These are phyloP conservation scores for Gynochthodes officinalis DNA, from an alignment of 257 asterid species.

Conservation along the genomic window DNA sequence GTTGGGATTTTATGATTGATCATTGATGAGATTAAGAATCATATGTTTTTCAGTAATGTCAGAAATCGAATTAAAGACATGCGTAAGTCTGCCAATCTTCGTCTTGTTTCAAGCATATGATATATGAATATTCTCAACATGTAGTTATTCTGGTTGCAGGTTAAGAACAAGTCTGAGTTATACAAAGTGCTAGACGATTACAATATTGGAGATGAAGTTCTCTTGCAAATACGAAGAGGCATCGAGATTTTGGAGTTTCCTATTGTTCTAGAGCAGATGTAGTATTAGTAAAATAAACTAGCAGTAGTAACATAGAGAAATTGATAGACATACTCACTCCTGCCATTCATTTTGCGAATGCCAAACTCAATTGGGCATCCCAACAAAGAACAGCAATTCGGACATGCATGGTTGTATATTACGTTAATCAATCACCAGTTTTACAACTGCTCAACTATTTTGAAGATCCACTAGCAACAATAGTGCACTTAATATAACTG, in stretches of 20 bases:
- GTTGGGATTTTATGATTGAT: background rate
- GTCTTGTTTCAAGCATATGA: background rate
- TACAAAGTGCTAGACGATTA: slow-evolving; percentile 67
- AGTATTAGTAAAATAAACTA: no score
- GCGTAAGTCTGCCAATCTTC: background rate
- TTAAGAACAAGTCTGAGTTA: slow-evolving; percentile 68
- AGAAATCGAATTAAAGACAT: background rate
- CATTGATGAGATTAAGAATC: background rate
- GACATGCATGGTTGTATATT: no score
- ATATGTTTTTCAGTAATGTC: background rate
- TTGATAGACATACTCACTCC: background rate
- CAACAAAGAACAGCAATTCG: no score
- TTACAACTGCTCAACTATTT: no score
- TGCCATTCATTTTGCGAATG: no score
- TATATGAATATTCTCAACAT: background rate
- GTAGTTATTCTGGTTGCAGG: slow-evolving; percentile 40
- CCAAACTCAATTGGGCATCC: no score
- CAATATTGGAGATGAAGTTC: slow-evolving; percentile 67
- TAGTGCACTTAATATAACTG: no score
- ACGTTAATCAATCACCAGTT: no score
- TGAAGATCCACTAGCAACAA: no score
- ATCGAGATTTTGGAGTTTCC: slow-evolving; percentile 57
- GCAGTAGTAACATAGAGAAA: no score
- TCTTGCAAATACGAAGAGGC: slow-evolving; percentile 59
- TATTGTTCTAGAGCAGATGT: slow-evolving; percentile 61